phyloP scores from a whole-genome alignment of 345 rosid species.

The Ceriops zippeliana region DNA sequence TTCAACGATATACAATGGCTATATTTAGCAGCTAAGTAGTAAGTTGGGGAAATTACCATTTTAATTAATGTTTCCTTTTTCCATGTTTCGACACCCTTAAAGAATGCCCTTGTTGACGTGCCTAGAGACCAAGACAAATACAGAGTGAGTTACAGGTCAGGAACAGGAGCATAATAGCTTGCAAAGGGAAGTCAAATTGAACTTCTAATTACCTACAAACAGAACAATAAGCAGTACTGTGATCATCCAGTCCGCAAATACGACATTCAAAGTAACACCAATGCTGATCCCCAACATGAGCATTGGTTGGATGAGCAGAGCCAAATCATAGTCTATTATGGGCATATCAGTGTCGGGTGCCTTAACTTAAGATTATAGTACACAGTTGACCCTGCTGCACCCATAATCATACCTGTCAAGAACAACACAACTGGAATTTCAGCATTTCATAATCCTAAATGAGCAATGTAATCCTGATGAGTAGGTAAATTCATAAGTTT shows the following conservation, averaged over 20 bases:
- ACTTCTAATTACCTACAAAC: slow-evolving; percentile 37
- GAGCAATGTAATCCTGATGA: neutral
- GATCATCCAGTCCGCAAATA: slow-evolving; percentile 62
- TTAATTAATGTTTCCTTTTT: slow-evolving; percentile 69
- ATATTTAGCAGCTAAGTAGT: neutral
- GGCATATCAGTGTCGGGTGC: slow-evolving; percentile 52
- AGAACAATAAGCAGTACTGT: slow-evolving; percentile 51
- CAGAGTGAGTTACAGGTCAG: neutral
- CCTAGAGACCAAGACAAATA: slow-evolving; percentile 37
- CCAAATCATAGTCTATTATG: slow-evolving; percentile 51
- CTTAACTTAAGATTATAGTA: slow-evolving; percentile 47
- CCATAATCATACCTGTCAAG: slow-evolving; percentile 51
- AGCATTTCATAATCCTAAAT: neutral
- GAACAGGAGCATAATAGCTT: neutral
- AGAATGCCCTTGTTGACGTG: slow-evolving; percentile 78
- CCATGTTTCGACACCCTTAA: slow-evolving; percentile 83
- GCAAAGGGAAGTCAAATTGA: neutral
- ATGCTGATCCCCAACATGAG: slow-evolving; percentile 57
- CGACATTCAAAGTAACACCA: slow-evolving; percentile 52
- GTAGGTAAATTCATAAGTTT: too few relatives aligned
- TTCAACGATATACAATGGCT: too few relatives aligned
- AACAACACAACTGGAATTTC: neutral
- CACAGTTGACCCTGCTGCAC: slow-evolving; percentile 54
- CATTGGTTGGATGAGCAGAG: slow-evolving; percentile 57
- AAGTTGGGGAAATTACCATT: slow-evolving; percentile 31